phyloP scores from a whole-genome alignment of 129 eudicot species.

The Flaveria robusta region DNA sequence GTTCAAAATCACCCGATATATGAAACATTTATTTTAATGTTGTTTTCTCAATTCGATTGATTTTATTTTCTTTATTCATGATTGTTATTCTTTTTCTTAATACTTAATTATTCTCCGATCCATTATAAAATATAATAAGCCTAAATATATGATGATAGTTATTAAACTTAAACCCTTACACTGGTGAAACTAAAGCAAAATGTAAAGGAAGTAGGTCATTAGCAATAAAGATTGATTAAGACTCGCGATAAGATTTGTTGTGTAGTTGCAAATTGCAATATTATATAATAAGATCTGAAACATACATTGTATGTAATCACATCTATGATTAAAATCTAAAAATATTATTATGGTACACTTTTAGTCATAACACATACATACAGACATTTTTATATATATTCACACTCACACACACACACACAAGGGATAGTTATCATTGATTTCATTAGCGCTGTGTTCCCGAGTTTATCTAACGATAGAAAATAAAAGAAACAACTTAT shows the following conservation, averaged over 20 bases:
- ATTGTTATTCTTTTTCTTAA: background rate
- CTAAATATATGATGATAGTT: background rate
- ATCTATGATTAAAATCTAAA: constrained; percentile 27
- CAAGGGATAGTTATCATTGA: too few species aligned
- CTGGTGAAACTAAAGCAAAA: background rate
- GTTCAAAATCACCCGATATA: background rate
- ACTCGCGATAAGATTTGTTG: constrained; percentile 31
- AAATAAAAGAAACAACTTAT: too few species aligned
- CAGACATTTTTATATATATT: too few species aligned
- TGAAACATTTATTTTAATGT: background rate
- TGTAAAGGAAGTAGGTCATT: background rate
- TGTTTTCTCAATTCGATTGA: background rate
- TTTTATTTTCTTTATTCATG: background rate
- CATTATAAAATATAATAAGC: background rate
- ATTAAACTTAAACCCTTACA: background rate
- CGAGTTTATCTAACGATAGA: too few species aligned
- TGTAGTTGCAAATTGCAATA: constrained; percentile 22
- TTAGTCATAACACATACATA: background rate
- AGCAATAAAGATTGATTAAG: constrained; percentile 29
- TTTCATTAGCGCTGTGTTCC: too few species aligned
- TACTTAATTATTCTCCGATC: background rate
- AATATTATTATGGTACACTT: constrained; percentile 8
- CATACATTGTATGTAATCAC: constrained; percentile 29
- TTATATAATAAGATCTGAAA: constrained; percentile 19
- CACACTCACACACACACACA: too few species aligned